Evolutionary conservation across 2,329 filamentous ascomycete genomes (phyloP), one percentile per base, ranked within the genome.

Genomic region (Apiospora kogelbergensis): DNA sequence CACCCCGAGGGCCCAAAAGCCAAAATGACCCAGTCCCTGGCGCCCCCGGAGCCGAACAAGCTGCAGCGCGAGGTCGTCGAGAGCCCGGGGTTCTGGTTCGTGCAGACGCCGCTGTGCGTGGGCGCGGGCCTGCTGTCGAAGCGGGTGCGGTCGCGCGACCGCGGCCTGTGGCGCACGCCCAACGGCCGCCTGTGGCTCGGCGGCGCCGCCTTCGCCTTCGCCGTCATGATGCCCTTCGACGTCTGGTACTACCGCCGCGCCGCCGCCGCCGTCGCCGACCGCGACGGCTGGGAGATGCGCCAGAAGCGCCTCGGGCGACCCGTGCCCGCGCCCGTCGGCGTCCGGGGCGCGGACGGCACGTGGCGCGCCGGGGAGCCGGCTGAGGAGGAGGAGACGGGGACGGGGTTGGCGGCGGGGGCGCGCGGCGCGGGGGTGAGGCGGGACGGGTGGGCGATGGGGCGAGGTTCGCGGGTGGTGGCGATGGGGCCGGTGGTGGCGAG

Each of bases 171-270:
- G 10, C 63, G 24, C 5, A 26, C 63, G 24, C 4, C 11, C n/a
- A 15, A 37, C n/a, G 41, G 63, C 37, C 37, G 22, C 6, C 37
- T n/a, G 13, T n/a, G 26, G n/a, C 37, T 42, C 6, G 37, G 6
- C 13, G 37, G 37, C 13, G n/a, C 13, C 63, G 37, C 24, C 6
- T 41, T 65, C 22, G 63, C 41, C 5, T 24, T 9, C n/a, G 41
- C 40, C 63, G n/a, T 26, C 63, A 65, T 65, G 63, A 26, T 24
- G 6, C 63, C 63, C 37, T 44, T 65, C 24, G 63, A 65, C 63
- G 22, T 42, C 24, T 65, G 63, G 63, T 65, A 65, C 63, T 65
- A 20, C 20, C 37, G 37, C 1, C 63, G 63, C 37, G 63, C 63
- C 4, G n/a, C 37, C 37, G 63, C 24, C 63, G 41, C 63, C 37